These are phyloP conservation scores for Fusarium phyllophilum DNA, from an alignment of 2,329 filamentous ascomycete species.

Conservation along the genomic window DNA sequence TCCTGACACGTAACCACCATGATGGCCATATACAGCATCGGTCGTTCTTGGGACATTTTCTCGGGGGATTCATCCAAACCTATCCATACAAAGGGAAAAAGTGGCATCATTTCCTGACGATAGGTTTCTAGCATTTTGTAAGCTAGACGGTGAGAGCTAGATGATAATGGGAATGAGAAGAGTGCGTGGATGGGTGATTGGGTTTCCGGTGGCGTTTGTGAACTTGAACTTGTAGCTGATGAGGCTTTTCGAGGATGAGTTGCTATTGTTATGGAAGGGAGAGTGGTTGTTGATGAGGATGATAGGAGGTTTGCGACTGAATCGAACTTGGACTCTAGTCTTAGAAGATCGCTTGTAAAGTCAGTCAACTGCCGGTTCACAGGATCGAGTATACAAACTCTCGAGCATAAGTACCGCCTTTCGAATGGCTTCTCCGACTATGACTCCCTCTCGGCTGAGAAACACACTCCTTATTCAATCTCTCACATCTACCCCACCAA, in stretches of 20 bases:
- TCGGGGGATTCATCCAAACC: background rate
- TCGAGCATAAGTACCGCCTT: slow-evolving; percentile 2
- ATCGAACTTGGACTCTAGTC: slow-evolving; percentile 23
- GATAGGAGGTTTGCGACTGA: slow-evolving; percentile 11
- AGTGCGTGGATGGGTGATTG: background rate
- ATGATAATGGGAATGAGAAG: background rate
- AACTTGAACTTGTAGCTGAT: background rate
- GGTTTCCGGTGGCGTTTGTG: background rate
- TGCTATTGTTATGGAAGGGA: background rate
- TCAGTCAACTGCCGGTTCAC: background rate
- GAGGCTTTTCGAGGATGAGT: background rate
- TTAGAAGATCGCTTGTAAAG: background rate
- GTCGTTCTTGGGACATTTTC: background rate
- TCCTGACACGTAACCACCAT: slow-evolving; percentile 20
- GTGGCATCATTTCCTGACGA: slow-evolving; percentile 10
- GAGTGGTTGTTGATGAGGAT: background rate
- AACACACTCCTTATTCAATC: slow-evolving; percentile 10
- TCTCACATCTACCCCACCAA: background rate
- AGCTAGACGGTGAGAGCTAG: background rate
- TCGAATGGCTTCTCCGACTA: background rate
- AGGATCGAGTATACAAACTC: background rate
- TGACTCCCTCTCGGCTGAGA: slow-evolving; percentile 9
- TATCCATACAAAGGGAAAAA: slow-evolving; percentile 17
- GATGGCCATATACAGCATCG: slow-evolving; percentile 18
- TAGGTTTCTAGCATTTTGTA: slow-evolving; percentile 2